These are phyloP conservation scores for Pseudogymnoascus sp. DNA, from an alignment of 2,329 filamentous ascomycete species.

Conservation along the genomic window DNA sequence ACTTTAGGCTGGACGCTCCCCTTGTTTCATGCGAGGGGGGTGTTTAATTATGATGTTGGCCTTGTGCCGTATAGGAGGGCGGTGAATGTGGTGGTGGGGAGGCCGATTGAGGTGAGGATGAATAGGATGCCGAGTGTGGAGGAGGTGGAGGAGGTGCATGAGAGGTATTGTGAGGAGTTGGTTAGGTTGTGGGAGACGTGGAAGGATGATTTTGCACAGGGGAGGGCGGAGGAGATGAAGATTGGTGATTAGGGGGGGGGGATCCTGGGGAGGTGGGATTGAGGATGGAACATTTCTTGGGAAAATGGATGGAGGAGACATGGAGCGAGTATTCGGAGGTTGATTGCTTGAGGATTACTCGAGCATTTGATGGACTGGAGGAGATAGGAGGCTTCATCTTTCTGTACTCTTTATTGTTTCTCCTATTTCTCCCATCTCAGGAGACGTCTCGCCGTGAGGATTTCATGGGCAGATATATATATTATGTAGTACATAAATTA, in stretches of 20 bases:
- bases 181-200: conserved; percentile 66
- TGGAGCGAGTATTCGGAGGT: neutral
- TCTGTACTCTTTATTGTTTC: neutral
- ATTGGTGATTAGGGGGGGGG: conserved; percentile 45
- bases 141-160: conserved; percentile 76
- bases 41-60: conserved; percentile 97
- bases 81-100: conserved; percentile 82
- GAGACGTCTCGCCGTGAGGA: neutral
- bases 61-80: conserved; percentile 87
- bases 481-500: neutral
- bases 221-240: conserved; percentile 56
- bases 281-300: neutral
- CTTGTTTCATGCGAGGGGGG: conserved; percentile 78
- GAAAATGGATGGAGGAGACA: neutral
- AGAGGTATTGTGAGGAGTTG: conserved; percentile 68
- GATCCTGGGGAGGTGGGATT: neutral
- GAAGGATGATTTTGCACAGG: conserved; percentile 65
- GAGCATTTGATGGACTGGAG: neutral
- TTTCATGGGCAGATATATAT: neutral
- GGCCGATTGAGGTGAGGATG: conserved; percentile 63
- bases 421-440: neutral
- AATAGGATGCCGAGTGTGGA: conserved; percentile 57
- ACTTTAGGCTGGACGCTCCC: conserved; percentile 88
- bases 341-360: neutral
- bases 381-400: neutral